A percentile compares a stretch with the other conserved stretches of the same genome.
Conservation (phyloP, 2,329 filamentous ascomycete species). For the Talaromyces rugulosus region DNA sequence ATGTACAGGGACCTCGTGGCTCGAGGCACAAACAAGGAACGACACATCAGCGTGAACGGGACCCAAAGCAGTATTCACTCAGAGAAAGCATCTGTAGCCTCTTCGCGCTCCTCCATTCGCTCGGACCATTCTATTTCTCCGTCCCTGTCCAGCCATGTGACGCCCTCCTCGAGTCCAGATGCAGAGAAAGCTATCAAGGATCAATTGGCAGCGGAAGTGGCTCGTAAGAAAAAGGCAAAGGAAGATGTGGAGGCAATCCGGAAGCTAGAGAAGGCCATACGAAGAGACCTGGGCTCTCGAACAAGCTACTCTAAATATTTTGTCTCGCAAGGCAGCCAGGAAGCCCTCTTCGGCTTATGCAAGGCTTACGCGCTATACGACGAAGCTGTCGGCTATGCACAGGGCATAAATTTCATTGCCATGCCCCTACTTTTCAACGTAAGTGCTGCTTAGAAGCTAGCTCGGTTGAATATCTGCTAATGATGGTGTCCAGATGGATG, state of each 20-base stretch:
- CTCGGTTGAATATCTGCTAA: background rate
- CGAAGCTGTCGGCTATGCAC: conserved; percentile 89
- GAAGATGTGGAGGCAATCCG: conserved; percentile 69
- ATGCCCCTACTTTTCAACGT: conserved; percentile 96
- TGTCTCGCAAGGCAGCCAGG: conserved; percentile 83
- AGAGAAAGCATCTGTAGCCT: conserved; percentile 62
- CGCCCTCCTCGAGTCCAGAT: conserved; percentile 53
- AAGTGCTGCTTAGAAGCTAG: conserved; percentile 30
- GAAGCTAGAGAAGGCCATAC: conserved; percentile 88
- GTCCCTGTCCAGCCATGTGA: conserved; percentile 52
- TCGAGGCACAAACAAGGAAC: conserved; percentile 77
- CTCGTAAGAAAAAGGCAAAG: conserved; percentile 73
- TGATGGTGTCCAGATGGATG: conserved; percentile 65
- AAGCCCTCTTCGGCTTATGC: conserved; percentile 90
- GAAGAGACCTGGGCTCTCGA: conserved; percentile 81
- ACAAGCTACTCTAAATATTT: conserved; percentile 98
- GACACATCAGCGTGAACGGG: conserved; percentile 53
- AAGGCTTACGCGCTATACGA: conserved; percentile 97
- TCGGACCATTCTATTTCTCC: conserved; percentile 67
- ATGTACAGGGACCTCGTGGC: conserved; percentile 79
- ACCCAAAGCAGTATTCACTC: conserved; percentile 50
- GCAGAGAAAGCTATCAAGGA: conserved; percentile 62
- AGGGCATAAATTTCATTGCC: conserved; percentile 97
- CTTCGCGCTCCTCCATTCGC: conserved; percentile 79
- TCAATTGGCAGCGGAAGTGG: conserved; percentile 60